Conservation (phyloP, 2,329 filamentous ascomycete genomes). For the Fusarium coicis region DNA sequence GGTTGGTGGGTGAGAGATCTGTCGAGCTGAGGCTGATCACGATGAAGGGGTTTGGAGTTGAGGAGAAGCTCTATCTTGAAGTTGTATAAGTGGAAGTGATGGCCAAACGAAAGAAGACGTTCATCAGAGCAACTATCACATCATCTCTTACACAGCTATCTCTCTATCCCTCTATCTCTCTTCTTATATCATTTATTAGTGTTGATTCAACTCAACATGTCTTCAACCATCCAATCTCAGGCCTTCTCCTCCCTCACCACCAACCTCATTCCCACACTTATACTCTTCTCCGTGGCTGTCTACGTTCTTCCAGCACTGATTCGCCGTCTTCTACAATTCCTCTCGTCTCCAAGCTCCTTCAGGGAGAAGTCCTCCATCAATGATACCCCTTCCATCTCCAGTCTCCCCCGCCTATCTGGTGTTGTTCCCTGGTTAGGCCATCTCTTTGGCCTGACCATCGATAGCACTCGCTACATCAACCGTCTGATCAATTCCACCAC, state of each 20-base stretch:
- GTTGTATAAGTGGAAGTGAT: slow-evolving; percentile 12
- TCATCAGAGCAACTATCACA: not conserved
- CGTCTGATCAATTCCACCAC: slow-evolving; percentile 37
- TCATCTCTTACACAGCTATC: not conserved
- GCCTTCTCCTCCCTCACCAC: slow-evolving; percentile 2
- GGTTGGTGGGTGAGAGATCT: not conserved
- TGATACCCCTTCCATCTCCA: slow-evolving; percentile 28
- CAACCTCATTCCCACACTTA: slow-evolving; percentile 21
- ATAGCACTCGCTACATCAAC: slow-evolving; percentile 45
- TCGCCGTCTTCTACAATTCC: not conserved
- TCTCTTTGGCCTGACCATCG: slow-evolving; percentile 37
- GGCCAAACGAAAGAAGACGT: not conserved
- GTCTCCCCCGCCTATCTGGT: slow-evolving; percentile 35
- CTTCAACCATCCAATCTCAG: not conserved
- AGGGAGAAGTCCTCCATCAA: slow-evolving; percentile 7
- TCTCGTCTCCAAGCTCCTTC: slow-evolving; percentile 4
- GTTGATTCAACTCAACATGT: not conserved
- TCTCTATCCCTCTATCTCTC: too few species aligned
- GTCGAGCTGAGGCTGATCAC: not conserved
- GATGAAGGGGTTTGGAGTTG: not conserved
- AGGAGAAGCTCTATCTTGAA: not conserved
- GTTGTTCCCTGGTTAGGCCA: slow-evolving; percentile 43
- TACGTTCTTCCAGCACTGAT: slow-evolving; percentile 19
- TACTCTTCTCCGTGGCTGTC: not conserved
- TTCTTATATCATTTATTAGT: not conserved